Conservation (phyloP, 306 rosid genomes). For the Begonia fuchsioides region DNA sequence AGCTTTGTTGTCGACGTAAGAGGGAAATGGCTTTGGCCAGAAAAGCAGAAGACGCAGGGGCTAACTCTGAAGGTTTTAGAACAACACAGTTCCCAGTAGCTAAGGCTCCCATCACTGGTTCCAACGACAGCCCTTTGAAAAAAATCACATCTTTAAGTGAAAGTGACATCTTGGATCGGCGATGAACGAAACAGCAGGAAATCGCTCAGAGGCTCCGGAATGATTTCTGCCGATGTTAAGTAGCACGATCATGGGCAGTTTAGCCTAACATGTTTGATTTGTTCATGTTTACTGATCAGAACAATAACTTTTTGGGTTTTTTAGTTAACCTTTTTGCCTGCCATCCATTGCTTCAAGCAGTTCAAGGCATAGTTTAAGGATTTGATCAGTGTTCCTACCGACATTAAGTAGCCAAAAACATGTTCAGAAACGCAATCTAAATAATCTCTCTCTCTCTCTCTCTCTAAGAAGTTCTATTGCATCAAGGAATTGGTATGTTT, state of each 20-base stretch:
- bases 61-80: constrained; percentile 54
- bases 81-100: constrained; percentile 63
- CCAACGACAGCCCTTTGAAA: constrained; percentile 60
- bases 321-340: constrained; percentile 37
- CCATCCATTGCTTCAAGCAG: constrained; percentile 46
- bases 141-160: neutral
- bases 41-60: constrained; percentile 37
- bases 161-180: too few relatives aligned
- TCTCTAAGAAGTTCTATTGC: too few relatives aligned
- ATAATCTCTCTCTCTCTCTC: neutral
- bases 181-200: neutral
- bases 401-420: neutral
- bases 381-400: constrained; percentile 45
- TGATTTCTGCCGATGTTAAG: constrained; percentile 46
- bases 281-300: too few relatives aligned
- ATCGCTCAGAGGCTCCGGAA: constrained; percentile 59
- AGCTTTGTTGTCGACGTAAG: constrained; percentile 38
- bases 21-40: constrained; percentile 23
- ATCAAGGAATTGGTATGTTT: too few relatives aligned
- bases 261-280: constrained; percentile 22
- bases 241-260: constrained; percentile 43
- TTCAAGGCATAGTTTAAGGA: constrained; percentile 29
- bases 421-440: too few relatives aligned
- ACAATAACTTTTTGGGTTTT: too few relatives aligned
- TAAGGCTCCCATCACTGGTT: constrained; percentile 63